Base-by-base conservation (phyloP, 2,329 filamentous ascomycete species). In the Aspergillus clavatus region DNA sequence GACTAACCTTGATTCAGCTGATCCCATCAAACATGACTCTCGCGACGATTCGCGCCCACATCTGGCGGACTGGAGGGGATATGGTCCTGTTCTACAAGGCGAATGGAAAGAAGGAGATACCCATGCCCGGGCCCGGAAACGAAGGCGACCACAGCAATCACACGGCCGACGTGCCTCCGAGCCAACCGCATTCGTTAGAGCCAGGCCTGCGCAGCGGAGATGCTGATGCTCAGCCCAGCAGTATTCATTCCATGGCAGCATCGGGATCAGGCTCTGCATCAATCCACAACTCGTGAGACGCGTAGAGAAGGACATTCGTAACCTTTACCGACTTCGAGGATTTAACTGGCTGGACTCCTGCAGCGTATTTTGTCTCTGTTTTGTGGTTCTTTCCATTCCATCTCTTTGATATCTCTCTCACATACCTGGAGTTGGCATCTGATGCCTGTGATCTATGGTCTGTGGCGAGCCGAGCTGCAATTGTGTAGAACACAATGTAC, bases 31-130 rank as follows among this genome's bases (percentile, higher is more conserved):
- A 84, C 24, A 96, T 95, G 85, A 97, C 86, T 27, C 79, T 98
- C n/a, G 89, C 89, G 4, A 96, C 90, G 0, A 82, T 98, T 35
- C 84, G 91, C 24, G 85, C 89, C 2, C 89, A 95, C 62, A 77
- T 97, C 43, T 98, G 93, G 93, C 89, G 94, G 59, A 89, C 87
- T 35, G 89, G 89, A n/a, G 90, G 86, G 58, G 93, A 98, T 68
- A 86, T 98, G 53, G 71, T 95, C 42, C 75, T 98, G 40, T 81
- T 89, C 61, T 98, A 98, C 75, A 94, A 90, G 63, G 78, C 86
- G 41, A 98, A 96, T 58, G 90, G 89, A n/a, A 82, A 81, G 60
- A 91, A 88, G 48, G 59, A 66, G 43, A 69, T 74, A 24, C 61
- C 56, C 12, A 52, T 63, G 8, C 57, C 58, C 8, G 51, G 49